Conservation (phyloP, 345 rosid species). For the Dovyalis caffra region DNA sequence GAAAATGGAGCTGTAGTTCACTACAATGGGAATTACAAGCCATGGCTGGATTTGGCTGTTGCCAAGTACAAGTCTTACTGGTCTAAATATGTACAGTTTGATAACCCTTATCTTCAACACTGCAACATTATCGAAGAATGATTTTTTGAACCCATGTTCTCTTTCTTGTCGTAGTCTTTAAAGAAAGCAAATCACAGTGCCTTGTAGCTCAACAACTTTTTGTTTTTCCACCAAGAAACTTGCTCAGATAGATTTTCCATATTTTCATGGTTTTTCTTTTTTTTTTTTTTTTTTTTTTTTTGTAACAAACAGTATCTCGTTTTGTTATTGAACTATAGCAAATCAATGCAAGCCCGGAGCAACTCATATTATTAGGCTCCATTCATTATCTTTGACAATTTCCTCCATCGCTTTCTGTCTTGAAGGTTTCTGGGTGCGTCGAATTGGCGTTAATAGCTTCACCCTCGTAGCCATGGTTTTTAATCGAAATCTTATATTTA, state of each 20-base stretch:
- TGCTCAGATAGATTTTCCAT: neutral
- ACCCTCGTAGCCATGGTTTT: neutral
- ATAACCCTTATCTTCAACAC: slow-evolving; percentile 65
- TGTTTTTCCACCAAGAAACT: neutral
- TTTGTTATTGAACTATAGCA: neutral
- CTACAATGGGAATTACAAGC: slow-evolving; percentile 97
- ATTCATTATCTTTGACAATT: neutral
- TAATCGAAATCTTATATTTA: too few relatives aligned
- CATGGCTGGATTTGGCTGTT: slow-evolving; percentile 90
- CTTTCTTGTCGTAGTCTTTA: neutral
- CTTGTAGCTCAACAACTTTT: neutral
- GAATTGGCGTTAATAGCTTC: neutral
- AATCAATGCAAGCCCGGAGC: neutral
- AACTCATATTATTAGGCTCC: neutral
- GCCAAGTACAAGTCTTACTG: slow-evolving; percentile 84
- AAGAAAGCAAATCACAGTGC: neutral
- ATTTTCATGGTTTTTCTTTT: neutral
- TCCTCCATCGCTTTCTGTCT: neutral
- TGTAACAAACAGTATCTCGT: neutral
- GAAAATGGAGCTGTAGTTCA: slow-evolving; percentile 87
- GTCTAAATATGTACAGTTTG: slow-evolving; percentile 71
- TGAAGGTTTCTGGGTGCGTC: neutral
- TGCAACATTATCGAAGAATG: slow-evolving; percentile 57
- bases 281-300: neutral
- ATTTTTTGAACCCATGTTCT: neutral